A percentile compares a stretch with the other conserved stretches of the same genome.
Evolutionary conservation across 164 flowering plant species (phyloP).

Genomic region (Saururus chinensis): DNA sequence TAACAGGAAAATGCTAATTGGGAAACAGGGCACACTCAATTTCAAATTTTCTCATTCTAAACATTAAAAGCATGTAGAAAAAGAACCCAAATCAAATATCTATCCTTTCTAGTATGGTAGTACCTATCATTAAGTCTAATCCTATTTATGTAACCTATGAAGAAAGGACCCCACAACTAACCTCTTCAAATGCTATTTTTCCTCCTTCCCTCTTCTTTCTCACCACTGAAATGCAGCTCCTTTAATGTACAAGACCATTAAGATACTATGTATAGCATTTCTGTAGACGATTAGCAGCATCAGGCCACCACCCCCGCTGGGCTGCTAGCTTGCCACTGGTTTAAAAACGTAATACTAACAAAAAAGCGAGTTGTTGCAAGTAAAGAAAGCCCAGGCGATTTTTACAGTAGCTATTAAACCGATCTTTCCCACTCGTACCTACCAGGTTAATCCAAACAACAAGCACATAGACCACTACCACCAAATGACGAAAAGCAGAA

Average conservation of each 20-base stretch:
- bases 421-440: slow-evolving; percentile 68
- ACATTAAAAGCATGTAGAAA: not conserved
- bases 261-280: too few relatives aligned
- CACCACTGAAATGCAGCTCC: too few relatives aligned
- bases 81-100: not conserved
- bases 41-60: not conserved
- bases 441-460: slow-evolving; percentile 63
- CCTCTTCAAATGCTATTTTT: too few relatives aligned
- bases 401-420: slow-evolving; percentile 14
- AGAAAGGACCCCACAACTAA: too few relatives aligned
- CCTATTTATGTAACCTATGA: too few relatives aligned
- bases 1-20: too few relatives aligned
- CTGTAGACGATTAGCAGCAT: too few relatives aligned
- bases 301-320: not conserved
- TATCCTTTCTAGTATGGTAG: not conserved
- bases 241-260: too few relatives aligned
- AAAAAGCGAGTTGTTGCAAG: slow-evolving; percentile 15
- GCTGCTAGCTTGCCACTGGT: not conserved
- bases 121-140: not conserved
- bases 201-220: too few relatives aligned
- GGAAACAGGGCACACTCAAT: not conserved
- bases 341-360: not conserved
- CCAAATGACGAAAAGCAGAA: too few relatives aligned
- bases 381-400: slow-evolving; percentile 13
- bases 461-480: too few relatives aligned